Percentiles rank a stretch among this genome's conserved stretches.
phyloP scores from a whole-genome alignment of 352 stramenopile species.

The Phytophthora sansomeana region DNA sequence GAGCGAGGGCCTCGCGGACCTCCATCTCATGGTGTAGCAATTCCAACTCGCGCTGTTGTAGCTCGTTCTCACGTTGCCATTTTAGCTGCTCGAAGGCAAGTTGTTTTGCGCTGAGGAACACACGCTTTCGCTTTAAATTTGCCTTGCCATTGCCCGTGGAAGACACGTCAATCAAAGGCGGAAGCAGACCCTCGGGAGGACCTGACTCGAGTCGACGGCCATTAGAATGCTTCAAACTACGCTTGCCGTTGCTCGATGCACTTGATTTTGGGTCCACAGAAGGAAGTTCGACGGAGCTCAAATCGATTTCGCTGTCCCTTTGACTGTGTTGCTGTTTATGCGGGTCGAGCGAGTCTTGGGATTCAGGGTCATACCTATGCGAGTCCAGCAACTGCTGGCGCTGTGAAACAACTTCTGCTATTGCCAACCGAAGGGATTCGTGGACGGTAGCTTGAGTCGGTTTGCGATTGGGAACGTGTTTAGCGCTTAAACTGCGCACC shows the following conservation, averaged over 20 bases:
- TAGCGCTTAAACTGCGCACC: too few species aligned
- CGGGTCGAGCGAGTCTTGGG: neutral
- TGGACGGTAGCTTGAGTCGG: neutral
- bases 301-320: constrained; percentile 20
- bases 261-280: neutral
- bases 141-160: neutral
- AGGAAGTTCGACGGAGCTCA: constrained; percentile 13
- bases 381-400: constrained; percentile 25
- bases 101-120: constrained; percentile 27
- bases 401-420: constrained; percentile 31
- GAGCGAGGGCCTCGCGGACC: constrained; percentile 20
- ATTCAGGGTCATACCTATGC: constrained; percentile 1
- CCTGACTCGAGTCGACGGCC: neutral
- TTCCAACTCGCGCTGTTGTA: constrained; percentile 29
- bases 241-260: neutral
- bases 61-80: constrained; percentile 29
- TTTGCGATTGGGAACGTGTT: neutral
- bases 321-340: constrained; percentile 1
- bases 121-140: constrained; percentile 30
- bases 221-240: neutral
- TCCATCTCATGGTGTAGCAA: constrained; percentile 38
- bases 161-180: constrained; percentile 10
- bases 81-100: constrained; percentile 39
- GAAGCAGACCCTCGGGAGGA: constrained; percentile 14
- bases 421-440: constrained; percentile 25